A percentile compares a stretch with the other conserved stretches of the same genome.
These are phyloP conservation scores for Berberis thunbergii DNA, from an alignment of 164 flowering plant species.

Conservation along the genomic window DNA sequence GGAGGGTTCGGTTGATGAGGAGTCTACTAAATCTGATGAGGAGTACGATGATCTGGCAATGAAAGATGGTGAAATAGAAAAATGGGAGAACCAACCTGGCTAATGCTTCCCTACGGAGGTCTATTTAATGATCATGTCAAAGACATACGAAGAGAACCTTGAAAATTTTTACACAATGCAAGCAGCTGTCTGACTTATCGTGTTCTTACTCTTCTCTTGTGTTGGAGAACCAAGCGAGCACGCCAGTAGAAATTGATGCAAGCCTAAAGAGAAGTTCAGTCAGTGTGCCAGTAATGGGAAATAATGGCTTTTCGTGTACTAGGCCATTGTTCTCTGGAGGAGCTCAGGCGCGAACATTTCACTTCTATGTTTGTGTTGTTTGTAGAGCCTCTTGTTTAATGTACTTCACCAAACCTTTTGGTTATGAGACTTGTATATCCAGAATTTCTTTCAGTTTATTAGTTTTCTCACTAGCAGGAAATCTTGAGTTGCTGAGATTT, in stretches of 20 bases:
- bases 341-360: slow-evolving; percentile 14
- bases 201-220: slow-evolving; percentile 28
- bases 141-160: slow-evolving; percentile 38
- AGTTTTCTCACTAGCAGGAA: too few species aligned
- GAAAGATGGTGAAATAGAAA: too few species aligned
- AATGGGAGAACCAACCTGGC: too few species aligned
- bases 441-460: too few species aligned
- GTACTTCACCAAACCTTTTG: too few species aligned
- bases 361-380: too few species aligned
- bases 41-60: slow-evolving; percentile 65
- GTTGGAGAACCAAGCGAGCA: slow-evolving; percentile 18
- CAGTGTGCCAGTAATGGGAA: slow-evolving; percentile 59
- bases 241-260: slow-evolving; percentile 16
- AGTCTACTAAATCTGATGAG: slow-evolving; percentile 34
- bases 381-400: too few species aligned
- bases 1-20: slow-evolving; percentile 60
- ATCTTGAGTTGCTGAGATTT: too few species aligned
- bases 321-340: slow-evolving; percentile 48
- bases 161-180: slow-evolving; percentile 22
- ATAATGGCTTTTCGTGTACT: slow-evolving; percentile 28
- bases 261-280: slow-evolving; percentile 50
- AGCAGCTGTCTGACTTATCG: slow-evolving; percentile 17
- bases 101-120: background rate
- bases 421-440: too few species aligned
- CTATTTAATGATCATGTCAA: background rate